A percentile compares a stretch with the other conserved stretches of the same genome.
phyloP scores from a whole-genome alignment of 176 grass and related monocot genomes.

The Oryza meridionalis region DNA sequence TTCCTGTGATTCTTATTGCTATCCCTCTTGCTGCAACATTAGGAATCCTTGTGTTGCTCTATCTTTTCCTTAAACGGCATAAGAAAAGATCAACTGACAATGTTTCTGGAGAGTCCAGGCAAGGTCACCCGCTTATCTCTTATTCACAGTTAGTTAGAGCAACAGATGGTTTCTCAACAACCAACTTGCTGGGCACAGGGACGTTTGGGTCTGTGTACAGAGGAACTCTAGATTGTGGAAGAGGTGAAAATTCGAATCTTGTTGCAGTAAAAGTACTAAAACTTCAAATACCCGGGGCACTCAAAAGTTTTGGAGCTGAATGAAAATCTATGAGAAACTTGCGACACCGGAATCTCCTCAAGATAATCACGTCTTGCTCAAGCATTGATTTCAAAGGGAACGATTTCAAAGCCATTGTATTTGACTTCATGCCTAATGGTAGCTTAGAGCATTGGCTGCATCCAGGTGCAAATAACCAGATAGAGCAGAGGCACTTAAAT shows the following conservation, averaged over 20 bases:
- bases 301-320: conserved; percentile 31
- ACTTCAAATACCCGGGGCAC: not conserved
- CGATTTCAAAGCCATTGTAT: conserved; percentile 39
- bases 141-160: not conserved
- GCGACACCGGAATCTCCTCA: conserved; percentile 33
- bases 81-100: not conserved
- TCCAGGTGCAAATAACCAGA: not conserved
- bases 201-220: conserved; percentile 20
- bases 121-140: not conserved
- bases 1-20: not conserved
- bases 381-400: conserved; percentile 21
- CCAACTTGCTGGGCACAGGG: conserved; percentile 5
- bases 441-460: conserved; percentile 32
- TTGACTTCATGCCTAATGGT: conserved; percentile 13
- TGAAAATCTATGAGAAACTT: conserved; percentile 26
- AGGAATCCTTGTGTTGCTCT: not conserved
- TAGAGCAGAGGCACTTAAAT: not conserved
- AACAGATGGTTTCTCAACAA: conserved; percentile 19
- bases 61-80: not conserved
- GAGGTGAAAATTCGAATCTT: not conserved
- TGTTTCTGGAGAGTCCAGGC: not conserved
- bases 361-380: conserved; percentile 34
- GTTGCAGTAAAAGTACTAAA: conserved; percentile 40
- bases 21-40: not conserved
- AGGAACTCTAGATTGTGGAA: not conserved